Conservation (phyloP, 495 filamentous ascomycete species). For the Halenospora varia region DNA sequence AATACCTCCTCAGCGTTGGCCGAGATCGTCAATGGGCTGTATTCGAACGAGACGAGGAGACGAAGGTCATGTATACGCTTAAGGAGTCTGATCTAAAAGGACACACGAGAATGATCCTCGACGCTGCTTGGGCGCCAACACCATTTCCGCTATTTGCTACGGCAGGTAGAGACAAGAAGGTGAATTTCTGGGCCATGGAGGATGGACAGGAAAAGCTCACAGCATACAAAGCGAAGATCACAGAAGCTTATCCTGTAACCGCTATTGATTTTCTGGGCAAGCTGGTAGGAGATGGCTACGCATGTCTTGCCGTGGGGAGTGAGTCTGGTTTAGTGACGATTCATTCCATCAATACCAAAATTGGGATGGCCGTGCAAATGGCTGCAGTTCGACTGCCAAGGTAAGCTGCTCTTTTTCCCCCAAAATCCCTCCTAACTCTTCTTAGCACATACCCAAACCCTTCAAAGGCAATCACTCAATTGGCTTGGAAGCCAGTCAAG, state of each 20-base stretch:
- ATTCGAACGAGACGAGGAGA: conserved; percentile 43
- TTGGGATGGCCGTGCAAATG: conserved; percentile 37
- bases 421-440: conserved; percentile 19
- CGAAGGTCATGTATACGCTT: conserved; percentile 45
- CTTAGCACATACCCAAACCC: conserved; percentile 56
- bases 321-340: conserved; percentile 53
- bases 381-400: conserved; percentile 40
- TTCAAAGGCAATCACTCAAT: conserved; percentile 67
- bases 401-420: conserved; percentile 26
- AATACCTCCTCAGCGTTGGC: conserved; percentile 78
- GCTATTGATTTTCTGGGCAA: conserved; percentile 63
- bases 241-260: conserved; percentile 60
- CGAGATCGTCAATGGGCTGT: conserved; percentile 88
- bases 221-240: conserved; percentile 50
- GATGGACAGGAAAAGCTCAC: conserved; percentile 26
- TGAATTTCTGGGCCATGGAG: conserved; percentile 68
- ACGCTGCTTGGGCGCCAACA: conserved; percentile 71
- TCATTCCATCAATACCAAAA: conserved; percentile 31
- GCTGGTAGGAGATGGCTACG: conserved; percentile 4
- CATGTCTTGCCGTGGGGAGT: conserved; percentile 60
- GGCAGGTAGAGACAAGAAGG: conserved; percentile 78
- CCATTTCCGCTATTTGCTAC: conserved; percentile 64
- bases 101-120: conserved; percentile 87
- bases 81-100: conserved; percentile 69
- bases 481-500: conserved; percentile 66